Evolutionary conservation across 192 early-diverging fungal genomes (phyloP).

Genomic region (Coemansia sp.): DNA sequence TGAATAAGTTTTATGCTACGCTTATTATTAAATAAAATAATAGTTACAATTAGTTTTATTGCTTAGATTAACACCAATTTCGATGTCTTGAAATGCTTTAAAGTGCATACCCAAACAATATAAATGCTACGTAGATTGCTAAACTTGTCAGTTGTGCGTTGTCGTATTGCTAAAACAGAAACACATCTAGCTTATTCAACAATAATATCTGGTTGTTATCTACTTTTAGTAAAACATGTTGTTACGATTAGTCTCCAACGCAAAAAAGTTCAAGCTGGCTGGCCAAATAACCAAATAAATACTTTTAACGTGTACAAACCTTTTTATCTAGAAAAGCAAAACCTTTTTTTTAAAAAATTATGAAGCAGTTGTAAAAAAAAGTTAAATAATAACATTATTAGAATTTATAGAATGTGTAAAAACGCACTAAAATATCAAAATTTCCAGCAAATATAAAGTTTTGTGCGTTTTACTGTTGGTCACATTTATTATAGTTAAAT

Average conservation of each 20-base stretch:
- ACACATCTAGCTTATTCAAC: neutral
- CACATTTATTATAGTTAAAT: neutral
- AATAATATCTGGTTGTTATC: neutral
- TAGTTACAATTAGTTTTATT: neutral
- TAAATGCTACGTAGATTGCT: neutral
- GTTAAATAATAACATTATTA: neutral
- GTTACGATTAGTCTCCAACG: neutral
- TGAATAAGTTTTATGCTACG: neutral
- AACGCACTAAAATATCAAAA: neutral
- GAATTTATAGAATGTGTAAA: neutral
- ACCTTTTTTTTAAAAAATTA: neutral
- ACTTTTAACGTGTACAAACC: neutral
- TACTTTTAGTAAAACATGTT: neutral
- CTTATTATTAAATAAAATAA: neutral
- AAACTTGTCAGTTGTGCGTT: neutral
- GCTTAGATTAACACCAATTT: neutral
- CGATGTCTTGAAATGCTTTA: neutral
- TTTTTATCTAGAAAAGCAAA: neutral
- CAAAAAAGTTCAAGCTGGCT: neutral
- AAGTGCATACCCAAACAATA: neutral
- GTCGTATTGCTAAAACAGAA: neutral
- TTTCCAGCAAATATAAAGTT: neutral
- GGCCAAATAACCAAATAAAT: neutral
- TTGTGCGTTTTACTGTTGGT: neutral
- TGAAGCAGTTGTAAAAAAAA: neutral